Conservation (phyloP, 257 asterid species). For the Solanum appendiculatum region DNA sequence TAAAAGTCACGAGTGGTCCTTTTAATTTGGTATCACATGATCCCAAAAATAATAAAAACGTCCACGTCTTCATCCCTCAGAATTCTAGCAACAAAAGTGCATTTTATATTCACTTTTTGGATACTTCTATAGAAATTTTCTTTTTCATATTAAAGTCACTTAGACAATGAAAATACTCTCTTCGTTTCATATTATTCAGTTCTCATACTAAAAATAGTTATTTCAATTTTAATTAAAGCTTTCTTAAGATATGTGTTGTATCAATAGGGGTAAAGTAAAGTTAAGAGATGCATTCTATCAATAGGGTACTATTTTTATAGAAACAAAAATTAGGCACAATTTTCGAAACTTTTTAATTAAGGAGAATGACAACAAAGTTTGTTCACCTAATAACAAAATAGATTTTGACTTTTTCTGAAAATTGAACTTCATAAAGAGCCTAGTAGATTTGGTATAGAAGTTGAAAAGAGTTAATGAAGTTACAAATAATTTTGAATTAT, state of each 20-base stretch:
- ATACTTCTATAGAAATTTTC: not conserved
- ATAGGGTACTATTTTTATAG: not conserved
- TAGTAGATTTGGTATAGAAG: not conserved
- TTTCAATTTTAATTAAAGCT: too few species aligned
- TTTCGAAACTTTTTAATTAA: not conserved
- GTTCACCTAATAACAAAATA: too few species aligned
- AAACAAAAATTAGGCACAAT: not conserved
- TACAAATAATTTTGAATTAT: not conserved
- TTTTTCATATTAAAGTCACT: not conserved
- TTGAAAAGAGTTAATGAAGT: not conserved
- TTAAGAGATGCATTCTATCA: too few species aligned
- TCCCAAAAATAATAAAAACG: not conserved
- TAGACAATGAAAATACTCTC: not conserved
- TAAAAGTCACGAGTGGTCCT: conserved; percentile 4
- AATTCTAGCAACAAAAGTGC: not conserved
- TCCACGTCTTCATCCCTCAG: not conserved
- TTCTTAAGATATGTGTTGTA: not conserved
- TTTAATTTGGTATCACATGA: not conserved
- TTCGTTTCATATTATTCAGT: not conserved
- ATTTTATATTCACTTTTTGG: not conserved
- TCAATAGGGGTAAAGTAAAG: too few species aligned
- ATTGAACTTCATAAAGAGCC: not conserved
- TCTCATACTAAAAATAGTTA: not conserved
- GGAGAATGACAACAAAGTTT: not conserved
- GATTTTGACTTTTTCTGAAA: not conserved